phyloP scores from a whole-genome alignment of 805 yeast genomes.

The Teunomyces atbi region DNA sequence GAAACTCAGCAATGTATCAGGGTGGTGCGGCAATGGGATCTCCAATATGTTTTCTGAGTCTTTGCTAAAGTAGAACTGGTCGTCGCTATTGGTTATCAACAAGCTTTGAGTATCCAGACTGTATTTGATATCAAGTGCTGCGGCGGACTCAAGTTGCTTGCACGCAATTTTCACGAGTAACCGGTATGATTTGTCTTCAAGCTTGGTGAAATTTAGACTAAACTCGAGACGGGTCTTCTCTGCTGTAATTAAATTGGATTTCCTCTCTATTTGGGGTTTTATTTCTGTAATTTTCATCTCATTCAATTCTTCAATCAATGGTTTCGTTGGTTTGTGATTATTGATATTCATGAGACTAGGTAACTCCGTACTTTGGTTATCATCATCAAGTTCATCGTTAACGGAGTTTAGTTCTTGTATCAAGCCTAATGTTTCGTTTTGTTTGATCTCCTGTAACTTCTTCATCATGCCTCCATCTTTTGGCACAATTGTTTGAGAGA shows the following conservation, averaged over 20 bases:
- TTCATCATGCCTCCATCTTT: conserved; percentile 44
- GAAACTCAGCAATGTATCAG: conserved; percentile 9
- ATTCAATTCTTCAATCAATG: conserved; percentile 56
- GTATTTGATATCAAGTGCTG: conserved; percentile 8
- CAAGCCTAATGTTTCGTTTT: conserved; percentile 43
- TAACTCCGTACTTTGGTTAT: conserved; percentile 14
- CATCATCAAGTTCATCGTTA: conserved; percentile 9
- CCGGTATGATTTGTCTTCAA: neutral
- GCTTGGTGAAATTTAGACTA: conserved; percentile 5
- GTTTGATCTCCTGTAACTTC: conserved; percentile 31
- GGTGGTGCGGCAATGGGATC: conserved; percentile 8
- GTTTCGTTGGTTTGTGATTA: conserved; percentile 24
- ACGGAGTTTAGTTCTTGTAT: conserved; percentile 37
- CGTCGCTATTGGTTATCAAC: conserved; percentile 12
- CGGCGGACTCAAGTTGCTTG: conserved; percentile 13
- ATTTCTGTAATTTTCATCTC: conserved; percentile 11
- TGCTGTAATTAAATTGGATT: neutral
- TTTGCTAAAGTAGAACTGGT: conserved; percentile 11
- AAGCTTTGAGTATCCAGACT: conserved; percentile 7
- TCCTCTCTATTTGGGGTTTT: neutral
- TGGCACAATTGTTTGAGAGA: conserved; percentile 44
- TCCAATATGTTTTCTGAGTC: conserved; percentile 6
- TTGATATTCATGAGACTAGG: conserved; percentile 31
- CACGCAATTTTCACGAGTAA: conserved; percentile 17
- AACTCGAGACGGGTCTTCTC: neutral